A percentile compares a stretch with the other conserved stretches of the same genome.
phyloP scores from a whole-genome alignment of 306 rosid genomes.

The Phaseolus lunatus region DNA sequence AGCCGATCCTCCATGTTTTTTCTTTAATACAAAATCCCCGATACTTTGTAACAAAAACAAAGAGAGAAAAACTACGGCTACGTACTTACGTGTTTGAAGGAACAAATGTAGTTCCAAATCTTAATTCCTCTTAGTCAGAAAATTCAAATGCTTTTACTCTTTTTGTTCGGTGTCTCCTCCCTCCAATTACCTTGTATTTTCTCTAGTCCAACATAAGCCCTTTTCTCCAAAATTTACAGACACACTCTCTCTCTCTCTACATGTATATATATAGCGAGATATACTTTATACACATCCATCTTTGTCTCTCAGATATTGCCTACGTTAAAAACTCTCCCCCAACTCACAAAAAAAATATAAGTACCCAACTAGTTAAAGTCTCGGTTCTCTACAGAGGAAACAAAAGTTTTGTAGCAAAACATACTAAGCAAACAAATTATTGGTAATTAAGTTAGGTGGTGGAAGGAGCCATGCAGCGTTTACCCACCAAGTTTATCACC shows the following conservation, averaged over 20 bases:
- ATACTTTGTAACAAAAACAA: background rate
- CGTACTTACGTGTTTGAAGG: constrained; percentile 48
- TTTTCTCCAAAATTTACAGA: constrained; percentile 33
- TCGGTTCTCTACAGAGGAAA: background rate
- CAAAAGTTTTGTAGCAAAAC: background rate
- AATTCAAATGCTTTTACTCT: constrained; percentile 45
- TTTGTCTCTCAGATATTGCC: background rate
- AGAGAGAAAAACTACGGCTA: background rate
- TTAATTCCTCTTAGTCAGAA: constrained; percentile 6
- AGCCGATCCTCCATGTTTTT: too few relatives aligned
- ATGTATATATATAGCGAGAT: background rate
- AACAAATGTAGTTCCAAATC: background rate
- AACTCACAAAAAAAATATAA: background rate
- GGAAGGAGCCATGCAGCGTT: constrained; percentile 75
- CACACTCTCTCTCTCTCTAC: too few relatives aligned
- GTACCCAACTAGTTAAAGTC: background rate
- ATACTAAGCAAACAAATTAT: background rate
- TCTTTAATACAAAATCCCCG: too few relatives aligned
- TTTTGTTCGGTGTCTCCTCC: constrained; percentile 13
- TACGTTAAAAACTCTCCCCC: background rate
- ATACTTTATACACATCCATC: background rate
- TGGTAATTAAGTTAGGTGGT: constrained; percentile 24
- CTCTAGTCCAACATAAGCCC: background rate
- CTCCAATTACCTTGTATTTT: constrained; percentile 44
- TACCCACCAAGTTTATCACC: constrained; percentile 38